Evolutionary conservation across 2,329 filamentous ascomycete species (phyloP).

Genomic region (Penicillium psychrosexuale): DNA sequence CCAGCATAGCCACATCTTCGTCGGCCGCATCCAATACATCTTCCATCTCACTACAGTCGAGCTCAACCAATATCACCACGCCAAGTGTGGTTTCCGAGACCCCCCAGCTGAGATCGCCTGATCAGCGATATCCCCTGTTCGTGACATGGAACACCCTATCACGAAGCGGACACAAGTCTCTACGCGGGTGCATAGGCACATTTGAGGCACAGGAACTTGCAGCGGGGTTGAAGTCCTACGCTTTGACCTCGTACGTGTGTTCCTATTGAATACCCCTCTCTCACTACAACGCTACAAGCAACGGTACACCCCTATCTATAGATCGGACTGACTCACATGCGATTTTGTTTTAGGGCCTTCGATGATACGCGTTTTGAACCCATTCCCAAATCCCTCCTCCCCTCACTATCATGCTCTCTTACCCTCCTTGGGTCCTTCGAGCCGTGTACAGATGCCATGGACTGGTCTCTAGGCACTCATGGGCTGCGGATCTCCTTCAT

Average conservation of each 20-base stretch:
- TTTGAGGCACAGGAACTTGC: slow-evolving; percentile 76
- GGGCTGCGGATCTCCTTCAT: slow-evolving; percentile 83
- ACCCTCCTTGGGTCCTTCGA: slow-evolving; percentile 87
- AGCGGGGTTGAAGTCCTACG: slow-evolving; percentile 72
- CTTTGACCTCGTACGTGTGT: slow-evolving; percentile 66
- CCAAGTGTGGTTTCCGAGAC: slow-evolving; percentile 40
- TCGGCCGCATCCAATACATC: slow-evolving; percentile 50
- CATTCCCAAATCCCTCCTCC: slow-evolving; percentile 51
- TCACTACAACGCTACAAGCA: neutral
- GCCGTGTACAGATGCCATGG: slow-evolving; percentile 66
- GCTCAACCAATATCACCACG: slow-evolving; percentile 43
- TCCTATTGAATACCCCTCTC: neutral
- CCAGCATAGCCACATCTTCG: slow-evolving; percentile 40
- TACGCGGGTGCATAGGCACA: slow-evolving; percentile 95
- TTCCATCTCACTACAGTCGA: slow-evolving; percentile 44
- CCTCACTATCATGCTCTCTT: slow-evolving; percentile 56
- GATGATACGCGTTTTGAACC: slow-evolving; percentile 62
- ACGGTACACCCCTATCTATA: neutral
- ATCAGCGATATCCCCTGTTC: slow-evolving; percentile 69
- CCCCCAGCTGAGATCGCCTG: slow-evolving; percentile 33
- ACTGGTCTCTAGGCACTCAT: slow-evolving; percentile 84
- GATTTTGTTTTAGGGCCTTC: slow-evolving; percentile 51
- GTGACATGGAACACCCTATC: slow-evolving; percentile 88
- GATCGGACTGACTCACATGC: neutral
- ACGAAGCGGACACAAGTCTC: slow-evolving; percentile 58